Evolutionary conservation across 352 stramenopile genomes (phyloP).

Genomic region (Phytophthora foliorum): DNA sequence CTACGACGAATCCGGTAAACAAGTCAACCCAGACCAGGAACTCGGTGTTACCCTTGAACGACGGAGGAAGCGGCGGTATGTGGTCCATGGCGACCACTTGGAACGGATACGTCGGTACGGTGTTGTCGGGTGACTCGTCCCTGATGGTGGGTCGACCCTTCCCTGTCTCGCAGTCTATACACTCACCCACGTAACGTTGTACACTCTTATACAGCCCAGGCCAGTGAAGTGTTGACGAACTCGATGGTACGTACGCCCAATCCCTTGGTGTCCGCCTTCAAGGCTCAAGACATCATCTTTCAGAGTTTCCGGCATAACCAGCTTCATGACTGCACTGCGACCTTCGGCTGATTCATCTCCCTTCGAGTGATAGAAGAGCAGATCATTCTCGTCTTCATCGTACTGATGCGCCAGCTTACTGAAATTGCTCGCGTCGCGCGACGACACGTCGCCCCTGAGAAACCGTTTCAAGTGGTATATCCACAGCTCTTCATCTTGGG

Average conservation of each 20-base stretch:
- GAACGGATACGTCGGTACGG: background rate
- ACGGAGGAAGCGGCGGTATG: background rate
- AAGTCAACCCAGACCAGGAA: background rate
- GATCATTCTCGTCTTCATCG: too few relatives aligned
- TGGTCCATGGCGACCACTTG: background rate
- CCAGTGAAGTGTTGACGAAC: constrained; percentile 10
- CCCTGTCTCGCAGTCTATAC: background rate
- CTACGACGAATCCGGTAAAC: background rate
- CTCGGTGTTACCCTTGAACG: background rate
- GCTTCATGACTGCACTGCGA: background rate
- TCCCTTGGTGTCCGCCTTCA: constrained; percentile 19
- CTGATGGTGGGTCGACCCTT: background rate
- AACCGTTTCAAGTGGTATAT: too few relatives aligned
- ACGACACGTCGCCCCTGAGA: too few relatives aligned
- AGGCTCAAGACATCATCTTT: constrained; percentile 12
- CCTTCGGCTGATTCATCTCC: too few relatives aligned
- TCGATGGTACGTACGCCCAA: constrained; percentile 7
- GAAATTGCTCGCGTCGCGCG: too few relatives aligned
- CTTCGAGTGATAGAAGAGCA: too few relatives aligned
- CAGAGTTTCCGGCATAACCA: constrained; percentile 3
- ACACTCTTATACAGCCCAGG: background rate
- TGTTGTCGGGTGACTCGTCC: background rate
- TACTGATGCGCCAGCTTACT: too few relatives aligned
- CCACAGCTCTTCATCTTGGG: too few relatives aligned
- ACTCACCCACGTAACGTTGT: background rate